Percentiles rank a stretch among this genome's conserved stretches.
These are phyloP conservation scores for Apiospora phragmitis DNA, from an alignment of 2,329 filamentous ascomycete species.

Conservation along the genomic window DNA sequence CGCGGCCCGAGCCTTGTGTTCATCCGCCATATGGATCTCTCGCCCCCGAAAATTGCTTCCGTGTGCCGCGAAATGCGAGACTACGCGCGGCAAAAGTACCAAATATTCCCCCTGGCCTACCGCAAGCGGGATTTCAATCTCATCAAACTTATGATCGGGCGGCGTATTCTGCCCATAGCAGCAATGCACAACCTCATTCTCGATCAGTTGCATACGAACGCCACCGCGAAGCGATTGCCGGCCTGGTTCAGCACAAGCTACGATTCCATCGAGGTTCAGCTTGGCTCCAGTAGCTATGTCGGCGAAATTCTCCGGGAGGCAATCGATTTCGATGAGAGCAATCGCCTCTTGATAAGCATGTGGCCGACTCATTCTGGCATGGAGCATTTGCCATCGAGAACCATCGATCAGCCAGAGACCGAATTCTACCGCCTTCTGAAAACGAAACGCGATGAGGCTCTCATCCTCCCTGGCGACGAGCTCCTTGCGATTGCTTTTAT, in stretches of 20 bases:
- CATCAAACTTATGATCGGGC: rapidly evolving
- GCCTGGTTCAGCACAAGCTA: background rate
- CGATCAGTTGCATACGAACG: background rate
- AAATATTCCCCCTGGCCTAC: background rate
- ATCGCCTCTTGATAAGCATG: too few relatives aligned
- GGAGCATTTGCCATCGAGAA: background rate
- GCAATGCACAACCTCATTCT: too few relatives aligned
- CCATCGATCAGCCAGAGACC: background rate
- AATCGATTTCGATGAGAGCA: too few relatives aligned
- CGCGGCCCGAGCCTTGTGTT: background rate
- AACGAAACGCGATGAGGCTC: background rate
- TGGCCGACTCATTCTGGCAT: too few relatives aligned
- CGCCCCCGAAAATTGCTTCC: background rate
- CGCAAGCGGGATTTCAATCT: background rate
- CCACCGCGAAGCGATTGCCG: background rate
- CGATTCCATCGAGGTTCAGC: background rate
- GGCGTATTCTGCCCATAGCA: too few relatives aligned
- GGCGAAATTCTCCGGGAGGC: too few relatives aligned
- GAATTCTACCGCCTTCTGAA: background rate
- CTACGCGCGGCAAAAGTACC: background rate
- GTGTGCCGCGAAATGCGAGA: background rate
- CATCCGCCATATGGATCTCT: background rate
- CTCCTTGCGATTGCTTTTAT: background rate
- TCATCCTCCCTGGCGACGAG: background rate
- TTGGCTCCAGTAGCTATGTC: too few relatives aligned